These are phyloP conservation scores for Alternaria angustiovoidea DNA, from an alignment of 2,329 filamentous ascomycete genomes.

Conservation along the genomic window DNA sequence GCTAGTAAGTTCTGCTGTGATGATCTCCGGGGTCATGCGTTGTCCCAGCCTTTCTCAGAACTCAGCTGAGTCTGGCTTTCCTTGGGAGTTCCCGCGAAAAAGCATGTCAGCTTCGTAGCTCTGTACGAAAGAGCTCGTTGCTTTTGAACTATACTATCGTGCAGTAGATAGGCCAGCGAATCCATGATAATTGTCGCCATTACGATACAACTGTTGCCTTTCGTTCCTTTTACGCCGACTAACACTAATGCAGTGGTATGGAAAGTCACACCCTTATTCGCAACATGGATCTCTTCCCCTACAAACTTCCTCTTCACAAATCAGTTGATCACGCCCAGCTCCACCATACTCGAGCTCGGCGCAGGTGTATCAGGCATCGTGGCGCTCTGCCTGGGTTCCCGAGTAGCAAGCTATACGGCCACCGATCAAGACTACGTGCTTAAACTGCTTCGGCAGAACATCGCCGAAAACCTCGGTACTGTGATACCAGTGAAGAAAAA, in stretches of 20 bases:
- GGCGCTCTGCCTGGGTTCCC: conserved; percentile 71
- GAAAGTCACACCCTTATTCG: conserved; percentile 86
- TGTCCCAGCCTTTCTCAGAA: conserved; percentile 20
- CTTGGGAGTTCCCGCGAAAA: conserved; percentile 19
- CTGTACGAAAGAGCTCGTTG: not conserved
- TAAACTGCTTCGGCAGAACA: conserved; percentile 77
- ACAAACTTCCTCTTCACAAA: conserved; percentile 69
- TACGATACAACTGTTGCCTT: not conserved
- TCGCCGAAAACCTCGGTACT: conserved; percentile 65
- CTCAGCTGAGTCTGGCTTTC: conserved; percentile 31
- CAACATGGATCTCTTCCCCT: conserved; percentile 75
- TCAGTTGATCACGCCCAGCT: conserved; percentile 61
- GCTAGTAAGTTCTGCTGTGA: conserved; percentile 60
- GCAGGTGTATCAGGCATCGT: conserved; percentile 86
- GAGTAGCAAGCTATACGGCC: conserved; percentile 72
- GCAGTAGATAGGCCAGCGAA: conserved; percentile 4
- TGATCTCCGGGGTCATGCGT: conserved; percentile 15
- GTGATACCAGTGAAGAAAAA: conserved; percentile 21
- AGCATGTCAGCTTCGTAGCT: not conserved
- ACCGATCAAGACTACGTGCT: conserved; percentile 91
- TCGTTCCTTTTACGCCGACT: not conserved
- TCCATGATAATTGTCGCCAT: not conserved
- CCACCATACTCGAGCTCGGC: conserved; percentile 80
- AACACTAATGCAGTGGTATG: conserved; percentile 71
- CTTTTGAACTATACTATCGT: not conserved